A percentile compares a stretch with the other conserved stretches of the same genome.
These are phyloP conservation scores for Brettanomyces sp. DNA, from an alignment of 805 yeast genomes.

Conservation along the genomic window DNA sequence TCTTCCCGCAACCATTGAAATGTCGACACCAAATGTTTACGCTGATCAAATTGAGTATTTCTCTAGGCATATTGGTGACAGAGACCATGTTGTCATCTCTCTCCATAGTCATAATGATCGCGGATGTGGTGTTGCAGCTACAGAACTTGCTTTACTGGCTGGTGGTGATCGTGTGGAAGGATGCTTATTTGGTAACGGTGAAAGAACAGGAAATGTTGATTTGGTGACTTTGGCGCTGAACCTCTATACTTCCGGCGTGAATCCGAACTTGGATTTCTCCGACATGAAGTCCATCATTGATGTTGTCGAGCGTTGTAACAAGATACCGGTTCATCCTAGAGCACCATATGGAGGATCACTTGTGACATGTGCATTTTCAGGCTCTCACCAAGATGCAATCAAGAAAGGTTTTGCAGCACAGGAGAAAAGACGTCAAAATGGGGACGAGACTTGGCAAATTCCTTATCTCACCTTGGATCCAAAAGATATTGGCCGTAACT, in stretches of 20 bases:
- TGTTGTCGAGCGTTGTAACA: slow-evolving; percentile 67
- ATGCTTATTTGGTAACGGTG: slow-evolving; percentile 77
- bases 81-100: slow-evolving; percentile 63
- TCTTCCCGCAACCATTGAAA: slow-evolving; percentile 76
- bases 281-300: slow-evolving; percentile 59
- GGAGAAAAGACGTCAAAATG: slow-evolving; percentile 38
- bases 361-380: slow-evolving; percentile 72
- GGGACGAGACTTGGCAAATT: slow-evolving; percentile 51
- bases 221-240: slow-evolving; percentile 66
- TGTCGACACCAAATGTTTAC: slow-evolving; percentile 63
- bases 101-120: slow-evolving; percentile 74
- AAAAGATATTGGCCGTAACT: slow-evolving; percentile 69
- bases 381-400: slow-evolving; percentile 34
- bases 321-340: slow-evolving; percentile 63
- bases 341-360: slow-evolving; percentile 77
- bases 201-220: slow-evolving; percentile 79
- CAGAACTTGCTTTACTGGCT: slow-evolving; percentile 69
- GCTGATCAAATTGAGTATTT: slow-evolving; percentile 79
- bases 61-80: slow-evolving; percentile 54
- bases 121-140: slow-evolving; percentile 79
- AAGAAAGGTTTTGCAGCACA: slow-evolving; percentile 35
- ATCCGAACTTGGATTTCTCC: slow-evolving; percentile 64
- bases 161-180: slow-evolving; percentile 85
- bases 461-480: slow-evolving; percentile 80
- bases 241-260: slow-evolving; percentile 69